These are phyloP conservation scores for Dryas integrifolia DNA, from an alignment of 331 rosid genomes.

Conservation along the genomic window DNA sequence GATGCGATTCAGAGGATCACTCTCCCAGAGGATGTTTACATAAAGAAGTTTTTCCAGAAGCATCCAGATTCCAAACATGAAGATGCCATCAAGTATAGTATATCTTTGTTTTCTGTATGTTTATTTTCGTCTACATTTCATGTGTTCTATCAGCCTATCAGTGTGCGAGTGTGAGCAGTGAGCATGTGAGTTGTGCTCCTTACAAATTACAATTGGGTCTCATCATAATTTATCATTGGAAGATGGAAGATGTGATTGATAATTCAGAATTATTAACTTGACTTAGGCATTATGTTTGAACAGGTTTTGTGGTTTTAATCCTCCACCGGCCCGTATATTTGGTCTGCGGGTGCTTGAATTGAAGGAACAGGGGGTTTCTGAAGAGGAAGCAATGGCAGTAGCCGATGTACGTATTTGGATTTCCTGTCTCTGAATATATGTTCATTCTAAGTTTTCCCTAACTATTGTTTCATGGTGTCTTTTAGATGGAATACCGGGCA, in stretches of 20 bases:
- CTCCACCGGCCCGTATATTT: conserved; percentile 75
- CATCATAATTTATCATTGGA: neutral
- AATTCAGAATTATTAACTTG: neutral
- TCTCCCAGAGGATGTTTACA: conserved; percentile 79
- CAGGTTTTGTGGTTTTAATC: conserved; percentile 67
- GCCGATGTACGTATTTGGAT: conserved; percentile 60
- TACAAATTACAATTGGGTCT: neutral
- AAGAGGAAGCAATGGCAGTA: conserved; percentile 72
- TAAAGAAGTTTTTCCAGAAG: conserved; percentile 63
- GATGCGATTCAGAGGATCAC: conserved; percentile 59
- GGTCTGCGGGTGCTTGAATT: conserved; percentile 68
- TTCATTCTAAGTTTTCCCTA: conserved; percentile 8
- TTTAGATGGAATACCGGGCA: conserved; percentile 65
- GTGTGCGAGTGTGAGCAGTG: too few species aligned
- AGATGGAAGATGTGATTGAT: neutral
- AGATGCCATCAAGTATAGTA: conserved; percentile 62
- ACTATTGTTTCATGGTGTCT: conserved; percentile 15
- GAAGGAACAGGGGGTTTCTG: conserved; percentile 69
- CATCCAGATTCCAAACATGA: conserved; percentile 69
- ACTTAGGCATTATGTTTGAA: conserved; percentile 31
- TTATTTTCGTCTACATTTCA: neutral
- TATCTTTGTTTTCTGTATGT: conserved; percentile 14
- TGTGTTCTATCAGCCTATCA: neutral
- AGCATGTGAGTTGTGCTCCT: neutral
- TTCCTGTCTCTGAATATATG: neutral